These are phyloP conservation scores for Candida anutae DNA, from an alignment of 1,139 yeast species.

Conservation along the genomic window DNA sequence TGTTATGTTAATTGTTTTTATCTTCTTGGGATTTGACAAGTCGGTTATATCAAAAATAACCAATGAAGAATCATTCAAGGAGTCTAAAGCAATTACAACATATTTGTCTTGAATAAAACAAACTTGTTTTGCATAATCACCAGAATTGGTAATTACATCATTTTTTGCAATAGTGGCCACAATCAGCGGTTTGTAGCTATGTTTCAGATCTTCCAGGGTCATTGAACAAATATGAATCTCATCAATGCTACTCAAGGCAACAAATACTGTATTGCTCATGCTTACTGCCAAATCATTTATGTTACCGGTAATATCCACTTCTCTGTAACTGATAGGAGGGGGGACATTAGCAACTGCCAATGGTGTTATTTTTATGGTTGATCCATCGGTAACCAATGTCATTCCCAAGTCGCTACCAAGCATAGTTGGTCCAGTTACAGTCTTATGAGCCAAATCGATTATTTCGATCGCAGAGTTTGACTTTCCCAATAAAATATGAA, in stretches of 20 bases:
- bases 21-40: constrained; percentile 29
- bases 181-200: constrained; percentile 42
- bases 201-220: constrained; percentile 21
- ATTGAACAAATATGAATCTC: constrained; percentile 18
- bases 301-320: constrained; percentile 41
- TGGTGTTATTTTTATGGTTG: constrained; percentile 70
- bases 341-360: constrained; percentile 83
- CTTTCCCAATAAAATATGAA: constrained; percentile 62
- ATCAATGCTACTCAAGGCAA: constrained; percentile 41
- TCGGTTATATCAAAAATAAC: constrained; percentile 40
- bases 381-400: constrained; percentile 76
- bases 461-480: constrained; percentile 42
- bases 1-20: constrained; percentile 34
- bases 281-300: constrained; percentile 62
- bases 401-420: constrained; percentile 71
- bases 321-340: constrained; percentile 83
- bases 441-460: constrained; percentile 59
- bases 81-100: constrained; percentile 54
- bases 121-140: constrained; percentile 54
- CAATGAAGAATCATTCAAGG: constrained; percentile 38
- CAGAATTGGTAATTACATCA: constrained; percentile 21
- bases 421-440: constrained; percentile 60
- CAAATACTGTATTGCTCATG: constrained; percentile 50
- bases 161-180: constrained; percentile 24
- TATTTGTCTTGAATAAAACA: constrained; percentile 45